These are phyloP conservation scores for Ceratocystis alfenasii DNA, from an alignment of 2,329 filamentous ascomycete species.

Conservation along the genomic window DNA sequence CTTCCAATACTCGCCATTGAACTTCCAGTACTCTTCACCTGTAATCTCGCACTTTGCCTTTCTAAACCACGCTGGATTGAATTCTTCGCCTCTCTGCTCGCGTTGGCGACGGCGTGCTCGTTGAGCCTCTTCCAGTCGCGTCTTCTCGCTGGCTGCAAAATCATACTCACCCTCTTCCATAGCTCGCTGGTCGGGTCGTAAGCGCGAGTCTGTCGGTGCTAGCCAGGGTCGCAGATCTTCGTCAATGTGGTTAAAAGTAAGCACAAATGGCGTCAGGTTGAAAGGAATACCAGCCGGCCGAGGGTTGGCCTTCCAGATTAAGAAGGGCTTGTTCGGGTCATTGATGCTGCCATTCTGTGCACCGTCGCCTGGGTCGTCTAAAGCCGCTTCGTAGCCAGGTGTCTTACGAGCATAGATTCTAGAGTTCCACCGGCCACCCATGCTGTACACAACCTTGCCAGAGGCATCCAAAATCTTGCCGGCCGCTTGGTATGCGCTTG, in stretches of 20 bases:
- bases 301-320: conserved; percentile 83
- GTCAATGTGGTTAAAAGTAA: conserved; percentile 85
- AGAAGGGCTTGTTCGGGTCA: conserved; percentile 64
- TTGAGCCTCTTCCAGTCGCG: conserved; percentile 84
- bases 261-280: conserved; percentile 90
- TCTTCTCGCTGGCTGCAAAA: conserved; percentile 85
- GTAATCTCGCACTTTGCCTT: conserved; percentile 63
- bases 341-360: conserved; percentile 41
- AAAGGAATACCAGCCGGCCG: conserved; percentile 81
- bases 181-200: conserved; percentile 85
- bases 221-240: conserved; percentile 66
- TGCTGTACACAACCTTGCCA: conserved; percentile 73
- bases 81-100: conserved; percentile 70
- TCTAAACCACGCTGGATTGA: conserved; percentile 72
- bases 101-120: conserved; percentile 59
- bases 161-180: conserved; percentile 99
- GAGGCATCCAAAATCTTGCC: conserved; percentile 72
- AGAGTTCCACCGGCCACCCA: conserved; percentile 94
- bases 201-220: conserved; percentile 84
- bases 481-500: conserved; percentile 74
- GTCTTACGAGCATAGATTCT: conserved; percentile 90
- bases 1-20: conserved; percentile 81
- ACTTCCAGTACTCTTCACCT: conserved; percentile 82
- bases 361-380: conserved; percentile 45
- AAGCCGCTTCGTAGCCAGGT: conserved; percentile 70